Percentiles rank a stretch among this genome's conserved stretches.
phyloP scores from a whole-genome alignment of 208 protist species.

The Trypanosoma scelopori region DNA sequence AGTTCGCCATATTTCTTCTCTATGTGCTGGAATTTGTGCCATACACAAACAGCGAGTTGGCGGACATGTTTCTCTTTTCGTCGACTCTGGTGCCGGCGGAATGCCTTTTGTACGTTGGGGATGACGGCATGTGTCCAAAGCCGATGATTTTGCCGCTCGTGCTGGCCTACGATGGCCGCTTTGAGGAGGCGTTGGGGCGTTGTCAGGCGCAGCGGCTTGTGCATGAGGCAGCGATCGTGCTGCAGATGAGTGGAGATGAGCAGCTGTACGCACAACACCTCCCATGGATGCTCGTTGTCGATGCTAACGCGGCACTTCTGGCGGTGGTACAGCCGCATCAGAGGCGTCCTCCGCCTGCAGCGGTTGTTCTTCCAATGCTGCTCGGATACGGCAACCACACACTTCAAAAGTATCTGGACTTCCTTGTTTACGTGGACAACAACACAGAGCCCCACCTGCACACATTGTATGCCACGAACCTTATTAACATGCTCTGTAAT shows the following conservation, averaged over 20 bases:
- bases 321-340: constrained; percentile 5
- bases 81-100: constrained; percentile 12
- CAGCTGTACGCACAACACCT: constrained; percentile 2
- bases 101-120: constrained; percentile 13
- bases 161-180: constrained; percentile 9
- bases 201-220: constrained; percentile 33
- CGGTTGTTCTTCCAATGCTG: constrained; percentile 22
- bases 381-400: constrained; percentile 14
- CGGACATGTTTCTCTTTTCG: constrained; percentile 12
- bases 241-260: constrained; percentile 17
- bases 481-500: constrained; percentile 29
- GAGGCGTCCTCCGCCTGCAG: neutral
- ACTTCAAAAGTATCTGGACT: constrained; percentile 26
- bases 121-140: constrained; percentile 11
- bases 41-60: constrained; percentile 11
- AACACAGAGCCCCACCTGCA: constrained; percentile 30
- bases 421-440: constrained; percentile 24
- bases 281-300: constrained; percentile 15
- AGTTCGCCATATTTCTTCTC: constrained; percentile 41
- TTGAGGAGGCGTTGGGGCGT: constrained; percentile 28
- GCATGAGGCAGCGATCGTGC: constrained; percentile 23
- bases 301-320: neutral
- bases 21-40: constrained; percentile 22
- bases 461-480: constrained; percentile 39
- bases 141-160: constrained; percentile 19